A percentile compares a stretch with the other conserved stretches of the same genome.
phyloP scores from a whole-genome alignment of 2,329 filamentous ascomycete species.

The Aspergillus flavus region DNA sequence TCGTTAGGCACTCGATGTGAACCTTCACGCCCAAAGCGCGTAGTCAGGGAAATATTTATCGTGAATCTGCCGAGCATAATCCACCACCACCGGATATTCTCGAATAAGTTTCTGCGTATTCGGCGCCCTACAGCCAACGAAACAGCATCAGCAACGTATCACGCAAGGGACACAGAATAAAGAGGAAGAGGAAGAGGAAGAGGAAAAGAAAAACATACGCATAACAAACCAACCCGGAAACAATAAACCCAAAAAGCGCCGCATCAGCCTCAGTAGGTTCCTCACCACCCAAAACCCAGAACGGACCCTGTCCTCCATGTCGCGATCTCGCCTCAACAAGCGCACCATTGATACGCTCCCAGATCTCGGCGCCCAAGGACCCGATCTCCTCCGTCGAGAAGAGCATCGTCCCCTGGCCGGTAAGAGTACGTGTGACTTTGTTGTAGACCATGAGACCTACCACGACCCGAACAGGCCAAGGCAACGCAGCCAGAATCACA shows the following conservation, averaged over 20 bases:
- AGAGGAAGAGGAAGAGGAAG: neutral
- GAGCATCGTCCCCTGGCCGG: conserved; percentile 60
- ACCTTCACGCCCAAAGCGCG: conserved; percentile 35
- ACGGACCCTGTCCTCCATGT: conserved; percentile 40
- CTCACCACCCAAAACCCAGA: conserved; percentile 60
- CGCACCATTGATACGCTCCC: conserved; percentile 54
- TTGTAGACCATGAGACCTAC: conserved; percentile 56
- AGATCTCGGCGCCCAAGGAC: conserved; percentile 53
- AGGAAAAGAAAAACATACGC: conserved; percentile 50
- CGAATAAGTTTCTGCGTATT: conserved; percentile 50
- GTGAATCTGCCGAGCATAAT: conserved; percentile 62
- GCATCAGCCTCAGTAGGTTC: conserved; percentile 61
- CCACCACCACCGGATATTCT: conserved; percentile 52
- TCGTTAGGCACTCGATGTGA: neutral
- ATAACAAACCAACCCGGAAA: conserved; percentile 53
- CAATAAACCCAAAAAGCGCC: conserved; percentile 60
- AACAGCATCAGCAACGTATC: conserved; percentile 8
- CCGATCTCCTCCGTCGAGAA: conserved; percentile 55
- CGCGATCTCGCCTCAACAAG: conserved; percentile 40
- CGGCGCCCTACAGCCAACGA: conserved; percentile 45
- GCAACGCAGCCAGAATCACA: conserved; percentile 51
- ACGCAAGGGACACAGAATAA: neutral
- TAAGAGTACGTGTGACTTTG: conserved; percentile 46
- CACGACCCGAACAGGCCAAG: conserved; percentile 55
- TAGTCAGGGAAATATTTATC: conserved; percentile 62